A percentile compares a stretch with the other conserved stretches of the same genome.
phyloP scores from a whole-genome alignment of 495 filamentous ascomycete genomes.

The Penicillium parvum region DNA sequence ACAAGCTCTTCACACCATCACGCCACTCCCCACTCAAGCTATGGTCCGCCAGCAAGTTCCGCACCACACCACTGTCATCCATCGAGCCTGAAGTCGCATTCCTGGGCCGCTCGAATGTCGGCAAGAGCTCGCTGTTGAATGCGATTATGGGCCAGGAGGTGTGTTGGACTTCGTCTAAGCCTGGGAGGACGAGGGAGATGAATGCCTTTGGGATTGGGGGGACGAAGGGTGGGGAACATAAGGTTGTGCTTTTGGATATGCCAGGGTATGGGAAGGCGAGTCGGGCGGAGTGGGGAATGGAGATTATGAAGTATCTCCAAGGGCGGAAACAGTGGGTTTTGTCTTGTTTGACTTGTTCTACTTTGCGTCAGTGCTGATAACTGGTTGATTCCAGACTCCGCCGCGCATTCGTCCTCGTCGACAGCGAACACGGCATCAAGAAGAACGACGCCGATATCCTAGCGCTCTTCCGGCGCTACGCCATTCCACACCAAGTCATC shows the following conservation, averaged over 20 bases:
- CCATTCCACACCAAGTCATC: conserved; percentile 71
- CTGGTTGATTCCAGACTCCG: conserved; percentile 43
- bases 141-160: conserved; percentile 61
- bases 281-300: conserved; percentile 70
- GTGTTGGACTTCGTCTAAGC: conserved; percentile 62
- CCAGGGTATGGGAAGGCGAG: conserved; percentile 87
- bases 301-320: conserved; percentile 81
- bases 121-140: conserved; percentile 86
- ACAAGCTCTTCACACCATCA: conserved; percentile 56
- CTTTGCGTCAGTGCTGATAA: neutral
- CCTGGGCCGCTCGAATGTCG: conserved; percentile 84
- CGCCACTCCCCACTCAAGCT: conserved; percentile 58
- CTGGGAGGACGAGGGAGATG: conserved; percentile 76
- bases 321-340: conserved; percentile 58
- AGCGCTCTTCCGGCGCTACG: conserved; percentile 53
- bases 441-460: conserved; percentile 63
- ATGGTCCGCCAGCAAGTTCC: conserved; percentile 68
- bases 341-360: neutral
- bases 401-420: conserved; percentile 79
- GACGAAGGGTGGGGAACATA: conserved; percentile 47
- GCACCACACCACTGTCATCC: conserved; percentile 47
- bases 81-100: conserved; percentile 60
- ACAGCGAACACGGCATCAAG: conserved; percentile 78
- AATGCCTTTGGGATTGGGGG: conserved; percentile 78
- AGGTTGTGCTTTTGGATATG: conserved; percentile 76